phyloP scores from a whole-genome alignment of 495 filamentous ascomycete species.

The Amphirosellinia nigrospora region DNA sequence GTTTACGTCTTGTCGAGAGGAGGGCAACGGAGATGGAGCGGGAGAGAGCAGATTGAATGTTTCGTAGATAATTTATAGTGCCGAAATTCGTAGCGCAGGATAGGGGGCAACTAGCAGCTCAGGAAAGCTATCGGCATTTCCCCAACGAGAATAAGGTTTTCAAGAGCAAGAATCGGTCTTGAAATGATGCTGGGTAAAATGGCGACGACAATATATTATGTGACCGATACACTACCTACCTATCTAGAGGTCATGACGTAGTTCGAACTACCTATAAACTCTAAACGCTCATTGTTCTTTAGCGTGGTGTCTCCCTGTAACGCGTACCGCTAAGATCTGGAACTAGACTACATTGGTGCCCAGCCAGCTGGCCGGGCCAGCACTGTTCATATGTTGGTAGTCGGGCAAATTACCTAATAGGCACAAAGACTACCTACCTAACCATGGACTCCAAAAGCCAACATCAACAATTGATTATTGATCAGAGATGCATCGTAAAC shows the following conservation, averaged over 20 bases:
- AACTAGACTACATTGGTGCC: conserved; percentile 5
- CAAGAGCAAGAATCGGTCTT: background rate
- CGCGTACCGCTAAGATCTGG: background rate
- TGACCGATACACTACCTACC: background rate
- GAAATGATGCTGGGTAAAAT: background rate
- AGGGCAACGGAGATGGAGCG: background rate
- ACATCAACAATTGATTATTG: background rate
- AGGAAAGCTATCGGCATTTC: background rate
- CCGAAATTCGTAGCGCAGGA: background rate
- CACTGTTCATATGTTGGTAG: background rate
- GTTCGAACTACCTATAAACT: conserved; percentile 1
- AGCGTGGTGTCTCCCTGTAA: background rate
- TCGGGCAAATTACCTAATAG: conserved; percentile 11
- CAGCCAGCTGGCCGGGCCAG: background rate
- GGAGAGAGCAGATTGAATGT: background rate
- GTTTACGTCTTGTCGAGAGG: background rate
- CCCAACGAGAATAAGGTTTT: conserved; percentile 9
- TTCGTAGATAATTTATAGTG: background rate
- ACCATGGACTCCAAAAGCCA: background rate
- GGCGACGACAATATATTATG: background rate
- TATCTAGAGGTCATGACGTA: conserved; percentile 11
- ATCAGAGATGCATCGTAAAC: no score
- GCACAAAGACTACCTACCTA: background rate
- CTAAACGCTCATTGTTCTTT: conserved; percentile 5
- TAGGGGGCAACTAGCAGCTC: background rate